Percentiles rank a stretch among this genome's conserved stretches.
Evolutionary conservation across 345 rosid species (phyloP).

Genomic region (Populus nigra): DNA sequence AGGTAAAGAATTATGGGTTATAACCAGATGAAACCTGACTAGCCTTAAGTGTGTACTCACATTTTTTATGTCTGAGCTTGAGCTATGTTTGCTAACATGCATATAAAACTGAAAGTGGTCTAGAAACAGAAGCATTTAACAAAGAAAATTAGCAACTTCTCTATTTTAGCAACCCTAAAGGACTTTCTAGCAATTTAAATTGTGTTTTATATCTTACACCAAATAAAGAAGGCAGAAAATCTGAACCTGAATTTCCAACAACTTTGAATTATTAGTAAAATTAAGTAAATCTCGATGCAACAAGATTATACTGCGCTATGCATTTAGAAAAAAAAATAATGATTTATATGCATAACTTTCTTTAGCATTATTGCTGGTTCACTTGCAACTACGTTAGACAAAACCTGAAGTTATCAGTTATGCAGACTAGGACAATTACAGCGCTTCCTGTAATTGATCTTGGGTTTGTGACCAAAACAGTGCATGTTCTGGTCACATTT

Average conservation of each 20-base stretch:
- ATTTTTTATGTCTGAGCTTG: not conserved
- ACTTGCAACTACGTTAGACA: not conserved
- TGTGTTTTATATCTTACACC: not conserved
- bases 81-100: not conserved
- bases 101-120: not conserved
- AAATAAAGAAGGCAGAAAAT: not conserved
- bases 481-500: not conserved
- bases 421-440: not conserved
- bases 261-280: not conserved
- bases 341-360: not conserved
- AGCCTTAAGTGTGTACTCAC: not conserved
- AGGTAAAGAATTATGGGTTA: not conserved
- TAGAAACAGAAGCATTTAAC: not conserved
- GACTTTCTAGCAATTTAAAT: not conserved
- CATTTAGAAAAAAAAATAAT: not conserved
- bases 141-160: not conserved
- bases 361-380: not conserved
- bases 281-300: not conserved
- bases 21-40: not conserved
- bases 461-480: not conserved
- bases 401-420: not conserved
- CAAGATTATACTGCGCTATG: not conserved
- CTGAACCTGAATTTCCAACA: not conserved
- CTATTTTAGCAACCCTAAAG: not conserved
- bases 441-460: not conserved